Conservation (phyloP, 169 alveolate genomes). For the Plasmodium ovale region DNA sequence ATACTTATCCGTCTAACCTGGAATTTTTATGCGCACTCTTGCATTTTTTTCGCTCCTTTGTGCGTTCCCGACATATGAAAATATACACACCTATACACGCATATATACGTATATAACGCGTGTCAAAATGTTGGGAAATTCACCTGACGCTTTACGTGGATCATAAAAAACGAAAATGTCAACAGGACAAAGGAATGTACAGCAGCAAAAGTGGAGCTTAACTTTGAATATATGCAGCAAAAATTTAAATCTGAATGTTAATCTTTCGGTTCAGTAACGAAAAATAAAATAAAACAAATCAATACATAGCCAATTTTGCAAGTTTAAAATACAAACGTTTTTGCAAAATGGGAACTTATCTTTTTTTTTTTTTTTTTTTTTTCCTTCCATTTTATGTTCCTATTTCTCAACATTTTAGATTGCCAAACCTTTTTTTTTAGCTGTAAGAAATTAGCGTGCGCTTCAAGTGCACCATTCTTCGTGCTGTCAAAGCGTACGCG, state of each 20-base stretch:
- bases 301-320: background rate
- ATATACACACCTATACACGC: too few relatives aligned
- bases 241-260: background rate
- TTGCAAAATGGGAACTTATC: background rate
- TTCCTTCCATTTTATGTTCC: background rate
- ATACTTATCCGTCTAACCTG: too few relatives aligned
- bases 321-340: background rate
- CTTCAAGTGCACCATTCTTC: conserved; percentile 45
- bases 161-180: too few relatives aligned
- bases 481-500: too few relatives aligned
- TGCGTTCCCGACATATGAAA: too few relatives aligned
- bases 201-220: background rate
- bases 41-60: too few relatives aligned
- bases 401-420: background rate
- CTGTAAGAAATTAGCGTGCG: conserved; percentile 34
- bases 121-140: too few relatives aligned
- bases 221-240: background rate
- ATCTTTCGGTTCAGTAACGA: background rate
- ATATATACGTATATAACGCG: background rate
- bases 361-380: background rate
- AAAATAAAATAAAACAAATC: background rate
- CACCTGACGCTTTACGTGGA: too few relatives aligned
- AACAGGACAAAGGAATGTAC: background rate
- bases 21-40: too few relatives aligned
- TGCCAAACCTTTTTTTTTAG: conserved; percentile 2